Evolutionary conservation across 2,329 filamentous ascomycete species (phyloP).

Genomic region (Arthrobotrys entomopaga): DNA sequence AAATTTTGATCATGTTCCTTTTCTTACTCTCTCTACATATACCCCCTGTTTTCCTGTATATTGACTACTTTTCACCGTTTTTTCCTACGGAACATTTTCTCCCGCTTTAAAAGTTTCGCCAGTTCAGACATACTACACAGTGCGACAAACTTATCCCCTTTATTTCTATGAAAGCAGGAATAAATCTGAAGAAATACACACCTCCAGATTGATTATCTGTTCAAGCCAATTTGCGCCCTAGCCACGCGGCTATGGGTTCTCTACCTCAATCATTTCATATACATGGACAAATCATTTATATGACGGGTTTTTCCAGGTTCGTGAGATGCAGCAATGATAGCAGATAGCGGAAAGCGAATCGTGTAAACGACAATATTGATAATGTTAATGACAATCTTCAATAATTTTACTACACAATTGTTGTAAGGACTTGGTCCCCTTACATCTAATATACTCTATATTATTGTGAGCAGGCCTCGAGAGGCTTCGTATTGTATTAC

Average conservation of each 20-base stretch:
- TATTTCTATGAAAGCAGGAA: conserved; percentile 33
- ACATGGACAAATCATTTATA: not conserved
- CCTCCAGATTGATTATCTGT: not conserved
- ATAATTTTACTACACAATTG: not conserved
- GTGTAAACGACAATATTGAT: conserved; percentile 26
- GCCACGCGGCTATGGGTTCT: too few species aligned
- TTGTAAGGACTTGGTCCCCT: not conserved
- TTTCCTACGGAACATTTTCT: conserved; percentile 26
- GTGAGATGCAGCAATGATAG: too few species aligned
- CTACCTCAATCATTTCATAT: too few species aligned
- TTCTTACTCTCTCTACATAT: conserved; percentile 54
- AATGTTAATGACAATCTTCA: conserved; percentile 35
- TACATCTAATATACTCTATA: not conserved
- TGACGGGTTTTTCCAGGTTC: too few species aligned
- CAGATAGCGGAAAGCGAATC: not conserved
- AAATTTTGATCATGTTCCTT: conserved; percentile 19
- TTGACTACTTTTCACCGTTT: not conserved
- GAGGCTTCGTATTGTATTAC: not conserved
- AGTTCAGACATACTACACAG: not conserved
- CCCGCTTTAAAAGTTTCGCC: not conserved
- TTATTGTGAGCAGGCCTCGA: too few species aligned
- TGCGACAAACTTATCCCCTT: conserved; percentile 7
- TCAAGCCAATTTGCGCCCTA: too few species aligned
- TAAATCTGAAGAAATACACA: not conserved
- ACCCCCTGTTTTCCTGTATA: conserved; percentile 58